These are phyloP conservation scores for Salix viminalis DNA, from an alignment of 345 rosid genomes.

Conservation along the genomic window DNA sequence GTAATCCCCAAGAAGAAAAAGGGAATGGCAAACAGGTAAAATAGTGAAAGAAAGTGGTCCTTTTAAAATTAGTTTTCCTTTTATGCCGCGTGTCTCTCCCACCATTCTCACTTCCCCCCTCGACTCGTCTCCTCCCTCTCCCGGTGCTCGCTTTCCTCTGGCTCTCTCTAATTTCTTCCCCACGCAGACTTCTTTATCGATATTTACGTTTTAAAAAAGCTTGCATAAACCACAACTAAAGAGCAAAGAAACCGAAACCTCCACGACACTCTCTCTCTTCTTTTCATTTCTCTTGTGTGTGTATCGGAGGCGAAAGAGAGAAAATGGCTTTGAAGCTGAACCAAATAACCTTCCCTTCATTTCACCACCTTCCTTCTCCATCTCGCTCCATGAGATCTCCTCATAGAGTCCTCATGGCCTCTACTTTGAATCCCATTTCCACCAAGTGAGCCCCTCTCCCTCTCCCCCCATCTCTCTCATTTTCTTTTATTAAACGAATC, in stretches of 20 bases:
- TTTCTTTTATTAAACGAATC: background rate
- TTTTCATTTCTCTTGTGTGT: background rate
- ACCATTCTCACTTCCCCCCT: background rate
- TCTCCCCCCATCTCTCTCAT: background rate
- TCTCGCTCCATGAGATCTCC: conserved; percentile 28
- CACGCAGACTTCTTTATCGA: background rate
- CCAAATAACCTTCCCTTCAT: conserved; percentile 26
- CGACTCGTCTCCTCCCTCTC: background rate
- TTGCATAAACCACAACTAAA: too few relatives aligned
- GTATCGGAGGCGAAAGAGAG: background rate
- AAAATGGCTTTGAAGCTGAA: conserved; percentile 45
- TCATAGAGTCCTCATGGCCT: conserved; percentile 41
- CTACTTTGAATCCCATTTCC: conserved; percentile 31
- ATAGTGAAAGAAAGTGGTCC: background rate
- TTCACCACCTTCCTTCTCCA: conserved; percentile 23
- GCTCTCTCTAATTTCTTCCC: background rate
- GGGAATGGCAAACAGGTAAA: conserved; percentile 1
- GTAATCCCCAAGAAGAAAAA: background rate
- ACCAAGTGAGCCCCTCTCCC: conserved; percentile 30
- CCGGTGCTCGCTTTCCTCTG: background rate
- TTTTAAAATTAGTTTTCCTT: background rate
- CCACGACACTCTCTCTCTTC: background rate
- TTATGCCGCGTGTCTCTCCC: background rate
- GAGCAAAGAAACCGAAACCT: background rate
- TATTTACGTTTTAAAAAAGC: background rate